phyloP scores from a whole-genome alignment of 305 asterid genomes.

The Fraxinus floribunda region DNA sequence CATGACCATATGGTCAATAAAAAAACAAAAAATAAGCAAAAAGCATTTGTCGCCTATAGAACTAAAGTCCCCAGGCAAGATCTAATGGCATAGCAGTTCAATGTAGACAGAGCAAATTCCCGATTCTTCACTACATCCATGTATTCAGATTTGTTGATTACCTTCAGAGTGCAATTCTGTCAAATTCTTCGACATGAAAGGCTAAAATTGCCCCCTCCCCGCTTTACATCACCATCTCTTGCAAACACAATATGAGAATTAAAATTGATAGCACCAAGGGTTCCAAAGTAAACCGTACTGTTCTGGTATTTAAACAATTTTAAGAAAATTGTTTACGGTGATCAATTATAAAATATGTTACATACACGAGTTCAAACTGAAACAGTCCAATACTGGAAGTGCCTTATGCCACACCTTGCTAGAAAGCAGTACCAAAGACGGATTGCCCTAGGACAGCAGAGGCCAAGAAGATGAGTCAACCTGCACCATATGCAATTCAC shows the following conservation, averaged over 20 bases:
- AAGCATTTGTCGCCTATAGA: not conserved
- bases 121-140: conserved; percentile 31
- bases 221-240: conserved; percentile 66
- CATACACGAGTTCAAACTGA: conserved; percentile 41
- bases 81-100: conserved; percentile 20
- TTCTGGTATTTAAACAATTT: conserved; percentile 38
- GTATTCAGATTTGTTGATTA: conserved; percentile 39
- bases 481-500: conserved; percentile 39
- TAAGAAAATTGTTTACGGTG: conserved; percentile 46
- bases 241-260: conserved; percentile 61
- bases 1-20: not conserved
- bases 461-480: conserved; percentile 30
- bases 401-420: conserved; percentile 61
- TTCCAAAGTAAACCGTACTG: conserved; percentile 28
- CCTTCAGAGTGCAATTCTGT: conserved; percentile 49
- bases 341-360: conserved; percentile 41
- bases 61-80: not conserved
- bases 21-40: not conserved
- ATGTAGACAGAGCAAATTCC: conserved; percentile 26
- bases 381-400: conserved; percentile 32
- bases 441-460: conserved; percentile 26
- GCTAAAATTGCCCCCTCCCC: conserved; percentile 49
- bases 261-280: conserved; percentile 35
- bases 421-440: conserved; percentile 38
- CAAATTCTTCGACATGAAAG: conserved; percentile 56